A percentile compares a stretch with the other conserved stretches of the same genome.
These are phyloP conservation scores for Clathrospora elynae DNA, from an alignment of 2,329 filamentous ascomycete species.

Conservation along the genomic window DNA sequence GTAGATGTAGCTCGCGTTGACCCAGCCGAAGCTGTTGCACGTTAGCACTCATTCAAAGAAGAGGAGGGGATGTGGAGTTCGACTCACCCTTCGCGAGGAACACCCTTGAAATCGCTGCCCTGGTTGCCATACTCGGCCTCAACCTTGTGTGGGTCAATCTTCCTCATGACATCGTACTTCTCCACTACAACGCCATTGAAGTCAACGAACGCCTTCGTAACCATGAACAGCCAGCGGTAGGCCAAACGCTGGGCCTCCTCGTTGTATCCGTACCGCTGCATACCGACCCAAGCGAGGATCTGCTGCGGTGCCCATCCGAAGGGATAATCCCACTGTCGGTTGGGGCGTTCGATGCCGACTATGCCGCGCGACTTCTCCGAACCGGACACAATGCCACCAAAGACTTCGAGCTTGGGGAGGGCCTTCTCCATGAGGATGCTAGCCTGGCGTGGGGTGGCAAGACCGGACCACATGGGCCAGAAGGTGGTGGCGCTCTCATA, in stretches of 20 bases:
- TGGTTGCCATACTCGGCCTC: conserved; percentile 99
- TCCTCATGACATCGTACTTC: conserved; percentile 95
- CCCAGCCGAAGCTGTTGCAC: conserved; percentile 83
- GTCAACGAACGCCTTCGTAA: conserved; percentile 96
- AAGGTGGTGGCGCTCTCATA: conserved; percentile 95
- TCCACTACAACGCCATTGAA: conserved; percentile 98
- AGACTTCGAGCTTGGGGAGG: conserved; percentile 84
- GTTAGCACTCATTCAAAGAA: conserved; percentile 30
- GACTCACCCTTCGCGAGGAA: conserved; percentile 91
- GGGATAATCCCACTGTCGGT: conserved; percentile 97
- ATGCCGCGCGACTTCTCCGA: conserved; percentile 86
- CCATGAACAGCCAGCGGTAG: conserved; percentile 98
- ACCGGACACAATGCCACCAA: conserved; percentile 85
- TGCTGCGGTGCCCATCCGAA: conserved; percentile 99
- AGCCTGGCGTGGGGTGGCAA: conserved; percentile 85
- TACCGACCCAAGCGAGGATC: conserved; percentile 94
- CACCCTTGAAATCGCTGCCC: conserved; percentile 91
- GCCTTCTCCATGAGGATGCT: conserved; percentile 78
- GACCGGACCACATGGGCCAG: conserved; percentile 96
- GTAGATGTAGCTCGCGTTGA: conserved; percentile 97
- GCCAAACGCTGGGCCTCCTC: conserved; percentile 87
- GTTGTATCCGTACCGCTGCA: conserved; percentile 88
- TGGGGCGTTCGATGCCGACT: conserved; percentile 80
- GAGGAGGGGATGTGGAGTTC: background rate
- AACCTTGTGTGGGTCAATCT: conserved; percentile 88